Percentiles rank a stretch among this genome's conserved stretches.
These are phyloP conservation scores for Delonix regia DNA, from an alignment of 306 rosid species.

Conservation along the genomic window DNA sequence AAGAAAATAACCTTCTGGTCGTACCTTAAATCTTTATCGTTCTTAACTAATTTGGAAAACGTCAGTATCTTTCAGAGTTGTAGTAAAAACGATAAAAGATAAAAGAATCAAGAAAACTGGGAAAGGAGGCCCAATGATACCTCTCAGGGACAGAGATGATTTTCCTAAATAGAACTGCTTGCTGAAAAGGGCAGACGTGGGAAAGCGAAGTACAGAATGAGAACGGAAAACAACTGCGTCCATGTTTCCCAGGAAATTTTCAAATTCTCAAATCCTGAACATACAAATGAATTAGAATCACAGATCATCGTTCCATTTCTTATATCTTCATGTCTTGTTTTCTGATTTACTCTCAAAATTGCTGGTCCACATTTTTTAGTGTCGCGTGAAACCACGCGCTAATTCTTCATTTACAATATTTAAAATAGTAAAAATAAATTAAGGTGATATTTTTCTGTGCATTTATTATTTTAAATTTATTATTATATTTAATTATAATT, in stretches of 20 bases:
- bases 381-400: constrained; percentile 40
- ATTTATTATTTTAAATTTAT: no score
- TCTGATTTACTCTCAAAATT: not conserved
- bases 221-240: constrained; percentile 34
- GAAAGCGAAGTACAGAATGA: constrained; percentile 41
- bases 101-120: not conserved
- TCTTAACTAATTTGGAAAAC: not conserved
- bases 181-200: constrained; percentile 36
- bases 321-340: not conserved
- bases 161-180: constrained; percentile 43
- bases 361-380: constrained; percentile 43
- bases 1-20: not conserved
- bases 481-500: no score
- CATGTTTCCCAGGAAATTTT: constrained; percentile 43
- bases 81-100: not conserved
- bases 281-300: constrained; percentile 11
- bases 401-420: not conserved
- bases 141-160: constrained; percentile 42
- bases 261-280: not conserved
- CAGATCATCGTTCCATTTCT: constrained; percentile 16
- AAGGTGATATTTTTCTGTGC: no score
- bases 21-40: constrained; percentile 2
- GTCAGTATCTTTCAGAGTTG: not conserved
- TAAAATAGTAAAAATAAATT: not conserved
- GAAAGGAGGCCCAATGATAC: constrained; percentile 27